These are phyloP conservation scores for Scenedesmus sp. DNA, from an alignment of 163 green algal species.

Conservation along the genomic window DNA sequence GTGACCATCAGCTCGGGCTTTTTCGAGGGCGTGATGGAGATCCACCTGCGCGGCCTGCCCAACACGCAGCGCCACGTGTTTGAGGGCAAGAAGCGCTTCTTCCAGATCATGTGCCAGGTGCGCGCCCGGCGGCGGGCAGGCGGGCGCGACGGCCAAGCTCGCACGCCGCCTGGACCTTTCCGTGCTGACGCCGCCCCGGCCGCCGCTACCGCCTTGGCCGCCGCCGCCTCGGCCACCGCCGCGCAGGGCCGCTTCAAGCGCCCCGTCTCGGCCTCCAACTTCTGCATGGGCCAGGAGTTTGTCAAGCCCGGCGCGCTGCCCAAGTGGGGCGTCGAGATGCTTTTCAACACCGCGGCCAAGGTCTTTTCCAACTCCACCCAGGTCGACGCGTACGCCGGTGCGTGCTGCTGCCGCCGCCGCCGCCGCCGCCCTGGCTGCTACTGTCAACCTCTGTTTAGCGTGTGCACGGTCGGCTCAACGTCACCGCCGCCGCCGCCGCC, in stretches of 20 bases:
- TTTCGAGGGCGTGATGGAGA: constrained; percentile 37
- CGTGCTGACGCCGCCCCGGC: no score
- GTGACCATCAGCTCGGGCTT: constrained; percentile 16
- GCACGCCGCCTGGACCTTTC: no score
- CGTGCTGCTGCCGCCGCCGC: no score
- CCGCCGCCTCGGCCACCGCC: no score
- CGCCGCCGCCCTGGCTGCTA: no score
- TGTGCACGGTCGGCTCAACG: no score
- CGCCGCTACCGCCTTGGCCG: no score
- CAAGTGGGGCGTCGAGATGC: constrained; percentile 37
- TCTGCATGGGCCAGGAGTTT: constrained; percentile 54
- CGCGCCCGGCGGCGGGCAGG: no score
- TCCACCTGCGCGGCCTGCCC: constrained; percentile 36
- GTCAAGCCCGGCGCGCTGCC: constrained; percentile 42
- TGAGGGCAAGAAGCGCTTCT: constrained; percentile 49
- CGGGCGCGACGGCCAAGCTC: no score
- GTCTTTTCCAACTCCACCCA: constrained; percentile 44
- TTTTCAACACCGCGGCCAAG: constrained; percentile 43
- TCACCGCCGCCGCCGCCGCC: no score
- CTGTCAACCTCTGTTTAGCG: no score
- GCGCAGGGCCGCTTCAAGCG: constrained; percentile 43
- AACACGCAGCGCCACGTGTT: constrained; percentile 42
- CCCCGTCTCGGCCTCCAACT: constrained; percentile 6
- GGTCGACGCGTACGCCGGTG: constrained; percentile 8
- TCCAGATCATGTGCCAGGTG: constrained; percentile 48